phyloP scores from a whole-genome alignment of 179 eudicot genomes.

The Silene noctiflora region DNA sequence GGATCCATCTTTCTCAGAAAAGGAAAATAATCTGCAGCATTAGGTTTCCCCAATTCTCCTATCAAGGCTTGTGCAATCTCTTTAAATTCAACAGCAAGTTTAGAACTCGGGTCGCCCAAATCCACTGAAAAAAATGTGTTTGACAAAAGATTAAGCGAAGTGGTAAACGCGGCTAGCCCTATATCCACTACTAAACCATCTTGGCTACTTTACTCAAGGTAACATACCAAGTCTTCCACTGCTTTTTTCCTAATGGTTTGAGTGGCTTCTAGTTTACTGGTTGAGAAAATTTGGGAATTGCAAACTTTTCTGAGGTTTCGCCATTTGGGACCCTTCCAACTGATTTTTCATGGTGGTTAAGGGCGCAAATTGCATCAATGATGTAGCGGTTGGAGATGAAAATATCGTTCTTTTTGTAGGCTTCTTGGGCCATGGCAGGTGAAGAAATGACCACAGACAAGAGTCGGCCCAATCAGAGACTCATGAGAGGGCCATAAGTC shows the following conservation, averaged over 20 bases:
- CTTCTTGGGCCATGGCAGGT: conserved; percentile 20
- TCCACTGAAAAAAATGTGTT: no score
- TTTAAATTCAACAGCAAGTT: no score
- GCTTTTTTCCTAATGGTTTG: no score
- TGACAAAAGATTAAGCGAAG: no score
- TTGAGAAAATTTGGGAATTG: conserved; percentile 24
- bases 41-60: conserved; percentile 47
- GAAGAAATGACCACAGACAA: conserved; percentile 21
- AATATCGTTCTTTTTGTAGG: conserved; percentile 25
- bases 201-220: no score
- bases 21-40: conserved; percentile 31
- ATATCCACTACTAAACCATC: no score
- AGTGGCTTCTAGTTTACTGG: conserved; percentile 29
- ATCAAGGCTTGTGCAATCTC: conserved; percentile 27
- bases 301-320: conserved; percentile 34
- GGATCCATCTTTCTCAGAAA: conserved; percentile 38
- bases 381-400: conserved; percentile 21
- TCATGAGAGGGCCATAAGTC: conserved; percentile 21
- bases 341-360: conserved; percentile 26
- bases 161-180: no score
- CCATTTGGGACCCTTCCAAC: conserved; percentile 32
- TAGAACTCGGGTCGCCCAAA: no score
- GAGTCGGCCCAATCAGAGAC: conserved; percentile 5
- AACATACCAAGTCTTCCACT: no score
- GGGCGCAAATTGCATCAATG: conserved; percentile 22